Evolutionary conservation across 2,329 filamentous ascomycete genomes (phyloP), one percentile per base, ranked within the genome.

Genomic region (Lecanicillium sp.): DNA sequence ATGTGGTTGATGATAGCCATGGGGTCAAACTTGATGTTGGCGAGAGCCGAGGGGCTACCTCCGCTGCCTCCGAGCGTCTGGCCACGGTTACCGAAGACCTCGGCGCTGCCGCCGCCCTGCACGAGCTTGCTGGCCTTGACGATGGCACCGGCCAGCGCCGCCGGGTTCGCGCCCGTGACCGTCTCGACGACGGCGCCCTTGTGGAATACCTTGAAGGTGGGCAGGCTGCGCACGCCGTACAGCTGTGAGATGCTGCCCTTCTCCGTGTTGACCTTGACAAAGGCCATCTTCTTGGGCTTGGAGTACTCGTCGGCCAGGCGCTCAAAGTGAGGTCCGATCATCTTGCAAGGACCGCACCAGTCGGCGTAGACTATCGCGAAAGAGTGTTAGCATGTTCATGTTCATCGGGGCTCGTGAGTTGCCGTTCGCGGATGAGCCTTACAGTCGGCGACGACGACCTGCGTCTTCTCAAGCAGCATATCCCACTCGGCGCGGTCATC

Each of bases 331-430:
- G 91, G 91, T 42, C 87, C 87, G 56, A 97, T 94, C 63, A 85
- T 80, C 71, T 94, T 94, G 79, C 90, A 96, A 61, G 91, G 90
- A 49, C 85, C 86, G 67, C 90, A 97, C 87, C 89, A 95, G 70
- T 94, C 87, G 66, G 91, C 91, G 63, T 93, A 94, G 76, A 96
- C 89, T 94, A 45, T 32, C 12, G 59, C 42, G 58, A 55, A 43
- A 32, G 11, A 33, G 44, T 51, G 55, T 63, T 62, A 66, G 58
- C 35, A 17, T 29, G 30, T 7, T 10, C 21, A 27, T n/a, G 19
- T 26, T 21, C 20, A 15, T 32, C 9, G n/a, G 6, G 29, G n/a
- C n/a, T 11, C 15, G 20, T 35, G 19, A 14, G 19, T 20, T 11
- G 21, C n/a, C 7, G 12, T 26, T 7, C 9, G n/a, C 17, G 19